A percentile compares a stretch with the other conserved stretches of the same genome.
phyloP scores from a whole-genome alignment of 179 eudicot genomes.

The Silene coronaria region DNA sequence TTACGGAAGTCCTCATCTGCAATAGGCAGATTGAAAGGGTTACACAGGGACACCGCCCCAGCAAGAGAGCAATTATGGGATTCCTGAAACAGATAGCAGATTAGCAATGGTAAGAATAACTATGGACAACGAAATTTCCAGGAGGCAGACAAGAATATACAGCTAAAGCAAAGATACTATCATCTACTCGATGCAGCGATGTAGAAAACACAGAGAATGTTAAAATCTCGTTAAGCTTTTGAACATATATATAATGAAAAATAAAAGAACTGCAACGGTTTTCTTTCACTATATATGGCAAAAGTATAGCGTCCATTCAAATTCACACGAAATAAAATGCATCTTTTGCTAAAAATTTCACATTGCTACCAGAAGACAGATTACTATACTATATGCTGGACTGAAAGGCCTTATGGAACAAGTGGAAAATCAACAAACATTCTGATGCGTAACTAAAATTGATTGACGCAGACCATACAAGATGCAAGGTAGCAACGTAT shows the following conservation, averaged over 20 bases:
- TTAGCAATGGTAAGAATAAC: not conserved
- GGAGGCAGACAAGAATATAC: not conserved
- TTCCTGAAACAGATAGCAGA: slow-evolving; percentile 44
- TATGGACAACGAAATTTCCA: not conserved
- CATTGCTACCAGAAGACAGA: too few species aligned
- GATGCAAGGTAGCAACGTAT: not conserved
- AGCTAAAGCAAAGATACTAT: not conserved
- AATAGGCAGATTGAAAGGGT: slow-evolving; percentile 86
- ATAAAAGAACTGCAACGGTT: not conserved
- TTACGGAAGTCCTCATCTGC: slow-evolving; percentile 89
- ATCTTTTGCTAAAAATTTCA: not conserved
- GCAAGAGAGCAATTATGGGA: slow-evolving; percentile 59
- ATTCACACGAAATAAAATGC: not conserved
- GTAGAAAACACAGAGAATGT: not conserved
- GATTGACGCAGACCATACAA: not conserved
- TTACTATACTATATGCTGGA: too few species aligned
- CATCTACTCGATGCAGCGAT: not conserved
- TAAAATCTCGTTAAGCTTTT: not conserved
- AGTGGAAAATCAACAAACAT: too few species aligned
- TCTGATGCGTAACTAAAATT: not conserved
- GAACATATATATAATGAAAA: not conserved
- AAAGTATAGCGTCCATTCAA: not conserved
- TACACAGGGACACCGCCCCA: slow-evolving; percentile 93
- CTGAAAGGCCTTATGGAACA: too few species aligned
- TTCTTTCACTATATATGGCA: not conserved